Evolutionary conservation across 1,284 basidiomycete genomes (phyloP).

Genomic region (Pterulicium gracile): DNA sequence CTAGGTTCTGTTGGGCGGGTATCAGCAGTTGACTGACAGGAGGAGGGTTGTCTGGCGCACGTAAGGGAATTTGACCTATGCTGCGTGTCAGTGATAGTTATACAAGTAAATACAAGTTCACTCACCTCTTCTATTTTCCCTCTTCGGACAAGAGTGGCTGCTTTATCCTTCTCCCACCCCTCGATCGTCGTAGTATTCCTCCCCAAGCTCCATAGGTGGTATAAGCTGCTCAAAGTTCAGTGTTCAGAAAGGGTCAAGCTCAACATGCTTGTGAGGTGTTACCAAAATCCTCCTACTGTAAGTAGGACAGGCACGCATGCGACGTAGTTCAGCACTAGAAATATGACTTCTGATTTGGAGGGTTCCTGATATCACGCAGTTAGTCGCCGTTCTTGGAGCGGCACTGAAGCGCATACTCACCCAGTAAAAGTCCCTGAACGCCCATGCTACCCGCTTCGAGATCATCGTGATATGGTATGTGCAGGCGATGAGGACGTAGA

Average conservation of each 20-base stretch:
- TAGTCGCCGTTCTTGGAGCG: no score
- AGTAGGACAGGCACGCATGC: conserved; percentile 80
- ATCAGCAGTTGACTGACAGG: no score
- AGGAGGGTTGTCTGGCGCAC: no score
- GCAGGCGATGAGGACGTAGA: conserved; percentile 85
- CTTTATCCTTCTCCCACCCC: conserved; percentile 96
- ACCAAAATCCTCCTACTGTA: conserved; percentile 82
- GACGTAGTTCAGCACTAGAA: conserved; percentile 83
- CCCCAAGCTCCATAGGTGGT: conserved; percentile 77
- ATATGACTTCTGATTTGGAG: conserved; percentile 59
- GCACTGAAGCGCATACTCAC: conserved; percentile 24
- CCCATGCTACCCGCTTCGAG: conserved; percentile 46
- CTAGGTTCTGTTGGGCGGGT: conserved; percentile 70
- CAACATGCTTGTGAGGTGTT: background rate
- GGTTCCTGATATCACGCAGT: conserved; percentile 52
- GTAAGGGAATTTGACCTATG: conserved; percentile 86
- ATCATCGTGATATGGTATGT: conserved; percentile 78
- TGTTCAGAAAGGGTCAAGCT: background rate
- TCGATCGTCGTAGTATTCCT: conserved; percentile 94
- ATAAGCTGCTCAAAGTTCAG: conserved; percentile 51
- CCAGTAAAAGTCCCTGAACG: conserved; percentile 38
- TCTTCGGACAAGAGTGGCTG: conserved; percentile 71
- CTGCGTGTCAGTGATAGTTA: conserved; percentile 2
- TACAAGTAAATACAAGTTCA: no score
- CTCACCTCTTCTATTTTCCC: conserved; percentile 79